These are phyloP conservation scores for Alternaria ethzedia DNA, from an alignment of 2,329 filamentous ascomycete species.

Conservation along the genomic window DNA sequence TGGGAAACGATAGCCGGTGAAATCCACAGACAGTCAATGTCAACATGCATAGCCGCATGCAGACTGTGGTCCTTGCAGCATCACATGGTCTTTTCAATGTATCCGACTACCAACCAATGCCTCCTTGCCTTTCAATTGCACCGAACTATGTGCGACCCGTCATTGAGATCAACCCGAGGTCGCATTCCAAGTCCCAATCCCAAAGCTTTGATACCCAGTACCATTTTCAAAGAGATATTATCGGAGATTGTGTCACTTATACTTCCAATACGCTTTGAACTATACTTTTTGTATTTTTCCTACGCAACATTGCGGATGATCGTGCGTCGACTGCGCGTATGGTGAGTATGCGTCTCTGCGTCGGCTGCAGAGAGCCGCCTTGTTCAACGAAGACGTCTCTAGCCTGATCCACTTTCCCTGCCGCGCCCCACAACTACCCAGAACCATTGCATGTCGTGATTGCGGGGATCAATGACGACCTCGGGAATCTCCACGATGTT, in stretches of 20 bases:
- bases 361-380: neutral
- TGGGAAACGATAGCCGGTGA: neutral
- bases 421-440: neutral
- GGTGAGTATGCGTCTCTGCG: neutral
- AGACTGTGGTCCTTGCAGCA: too few species aligned
- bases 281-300: accelerated
- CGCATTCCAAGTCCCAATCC: neutral
- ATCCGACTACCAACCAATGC: neutral
- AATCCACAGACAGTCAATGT: neutral
- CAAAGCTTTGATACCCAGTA: neutral
- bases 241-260: neutral
- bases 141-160: neutral
- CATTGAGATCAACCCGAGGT: neutral
- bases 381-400: neutral
- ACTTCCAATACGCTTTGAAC: neutral
- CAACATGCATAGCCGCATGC: neutral
- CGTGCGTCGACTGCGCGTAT: neutral
- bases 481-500: neutral
- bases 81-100: neutral
- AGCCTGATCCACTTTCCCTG: slow-evolving; percentile 6
- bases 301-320: neutral
- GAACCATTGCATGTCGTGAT: slow-evolving; percentile 16
- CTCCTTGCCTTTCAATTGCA: neutral
- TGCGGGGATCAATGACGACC: slow-evolving; percentile 16
- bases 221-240: neutral